Evolutionary conservation across 192 early-diverging fungal genomes (phyloP), one percentile per base, ranked within the genome.

Genomic region (Coemansia javaensis): DNA sequence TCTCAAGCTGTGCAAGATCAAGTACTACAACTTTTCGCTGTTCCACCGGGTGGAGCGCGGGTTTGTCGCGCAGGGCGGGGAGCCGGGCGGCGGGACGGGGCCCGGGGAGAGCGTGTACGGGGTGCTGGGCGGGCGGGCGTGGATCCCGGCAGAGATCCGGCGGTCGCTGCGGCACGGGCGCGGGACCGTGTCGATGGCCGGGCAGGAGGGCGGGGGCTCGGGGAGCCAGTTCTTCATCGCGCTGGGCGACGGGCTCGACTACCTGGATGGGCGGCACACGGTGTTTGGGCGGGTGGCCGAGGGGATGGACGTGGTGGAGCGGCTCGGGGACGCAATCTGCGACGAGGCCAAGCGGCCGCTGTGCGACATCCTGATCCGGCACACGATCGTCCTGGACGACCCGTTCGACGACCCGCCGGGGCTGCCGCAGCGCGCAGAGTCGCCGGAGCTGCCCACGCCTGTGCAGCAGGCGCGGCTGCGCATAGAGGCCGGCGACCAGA

Each of bases 41-140:
- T 92, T 97, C 59, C 93, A 97, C 62, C 78, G 89, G 12, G 80
- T 79, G 24, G 85, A 90, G 17, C 75, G 73, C 30, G 82, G 94
- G 46, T 99, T 94, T 53, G 90, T 97, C 78, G 87, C 96, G 22
- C 96, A 99, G 77, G 88, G 87, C 31, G 90, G 92, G 32, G 93
- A 99, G 62, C 97, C 93, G 8, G 93, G 91, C 4, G 91, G 88
- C n/a, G 92, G 88, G 8, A 92, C 91, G 6, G 69, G 85, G 13
- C 92, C 93, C 22, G 94, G 96, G 0, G 75, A 84, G 54, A 85
- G 80, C 7, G 75, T 69, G 45, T 90, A 71, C 63, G 69, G 69
- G 0, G 52, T 53, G 23, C 56, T 90, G 4, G 54, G 85, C 32
- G 87, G 84, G 5, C 43, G 73, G 2, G 21, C 44, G 15, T 71